Conservation (phyloP, 805 yeast genomes). For the Starmerella bombi region DNA sequence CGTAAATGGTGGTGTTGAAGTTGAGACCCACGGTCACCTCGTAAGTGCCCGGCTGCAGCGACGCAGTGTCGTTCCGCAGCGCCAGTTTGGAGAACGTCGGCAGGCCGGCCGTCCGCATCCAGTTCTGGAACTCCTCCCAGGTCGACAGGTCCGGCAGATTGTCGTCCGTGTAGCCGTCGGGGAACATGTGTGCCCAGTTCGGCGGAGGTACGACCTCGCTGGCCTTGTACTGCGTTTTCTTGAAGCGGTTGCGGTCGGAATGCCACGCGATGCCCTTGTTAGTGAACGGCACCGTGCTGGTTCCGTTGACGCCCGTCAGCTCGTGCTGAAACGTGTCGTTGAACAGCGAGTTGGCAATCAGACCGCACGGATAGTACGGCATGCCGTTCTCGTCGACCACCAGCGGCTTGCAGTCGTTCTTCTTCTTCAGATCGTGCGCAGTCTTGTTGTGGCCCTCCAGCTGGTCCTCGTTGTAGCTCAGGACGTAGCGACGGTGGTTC, state of each 20-base stretch:
- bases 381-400: conserved; percentile 31
- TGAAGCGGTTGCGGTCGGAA: conserved; percentile 57
- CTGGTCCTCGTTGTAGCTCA: conserved; percentile 69
- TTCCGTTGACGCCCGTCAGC: conserved; percentile 33
- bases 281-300: conserved; percentile 32
- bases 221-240: conserved; percentile 55
- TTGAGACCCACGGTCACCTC: conserved; percentile 53
- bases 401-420: conserved; percentile 52
- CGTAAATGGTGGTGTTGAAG: conserved; percentile 70
- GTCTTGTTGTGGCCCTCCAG: conserved; percentile 60
- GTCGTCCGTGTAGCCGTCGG: conserved; percentile 75
- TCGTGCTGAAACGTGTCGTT: conserved; percentile 59
- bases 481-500: conserved; percentile 88
- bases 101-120: conserved; percentile 96
- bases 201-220: conserved; percentile 84
- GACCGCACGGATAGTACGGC: conserved; percentile 84
- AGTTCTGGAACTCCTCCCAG: conserved; percentile 82
- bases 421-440: conserved; percentile 35
- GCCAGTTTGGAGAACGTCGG: conserved; percentile 81
- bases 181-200: conserved; percentile 68
- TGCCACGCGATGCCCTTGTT: conserved; percentile 71
- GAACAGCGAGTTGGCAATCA: conserved; percentile 83
- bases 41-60: conserved; percentile 55
- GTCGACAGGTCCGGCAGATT: conserved; percentile 62
- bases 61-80: conserved; percentile 48